Evolutionary conservation across 2,329 filamentous ascomycete genomes (phyloP).

Genomic region (Trichoderma cornu-damae): DNA sequence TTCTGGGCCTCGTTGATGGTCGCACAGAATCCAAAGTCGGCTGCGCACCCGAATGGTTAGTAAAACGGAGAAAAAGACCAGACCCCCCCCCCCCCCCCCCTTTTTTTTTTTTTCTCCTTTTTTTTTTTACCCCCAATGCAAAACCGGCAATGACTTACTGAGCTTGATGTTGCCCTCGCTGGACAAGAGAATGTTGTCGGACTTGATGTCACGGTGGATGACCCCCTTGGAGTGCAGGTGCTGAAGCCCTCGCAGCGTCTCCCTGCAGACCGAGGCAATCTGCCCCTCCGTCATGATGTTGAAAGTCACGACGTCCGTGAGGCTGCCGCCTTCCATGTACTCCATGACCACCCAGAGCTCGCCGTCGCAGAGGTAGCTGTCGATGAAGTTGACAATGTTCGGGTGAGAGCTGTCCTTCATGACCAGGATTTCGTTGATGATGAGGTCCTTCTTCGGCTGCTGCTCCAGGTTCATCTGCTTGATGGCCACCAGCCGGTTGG

Average conservation of each 20-base stretch:
- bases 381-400: constrained; percentile 99
- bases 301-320: constrained; percentile 97
- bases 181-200: constrained; percentile 92
- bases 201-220: constrained; percentile 98
- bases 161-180: constrained; percentile 96
- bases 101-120: background rate
- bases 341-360: constrained; percentile 99
- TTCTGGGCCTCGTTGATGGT: constrained; percentile 96
- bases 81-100: too few relatives aligned
- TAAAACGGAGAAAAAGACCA: too few relatives aligned
- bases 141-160: constrained; percentile 57
- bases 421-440: constrained; percentile 97
- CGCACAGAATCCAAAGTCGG: constrained; percentile 97
- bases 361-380: constrained; percentile 83
- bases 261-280: constrained; percentile 90
- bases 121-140: too few relatives aligned
- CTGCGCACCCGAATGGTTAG: constrained; percentile 45
- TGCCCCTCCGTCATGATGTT: constrained; percentile 99
- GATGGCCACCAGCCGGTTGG: constrained; percentile 88
- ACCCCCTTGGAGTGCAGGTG: constrained; percentile 97
- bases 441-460: constrained; percentile 97
- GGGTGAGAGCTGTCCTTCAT: constrained; percentile 99
- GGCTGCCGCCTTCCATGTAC: constrained; percentile 96
- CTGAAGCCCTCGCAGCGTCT: constrained; percentile 86
- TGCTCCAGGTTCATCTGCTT: constrained; percentile 99